These are phyloP conservation scores for Penicillium paneum DNA, from an alignment of 2,329 filamentous ascomycete species.

Conservation along the genomic window DNA sequence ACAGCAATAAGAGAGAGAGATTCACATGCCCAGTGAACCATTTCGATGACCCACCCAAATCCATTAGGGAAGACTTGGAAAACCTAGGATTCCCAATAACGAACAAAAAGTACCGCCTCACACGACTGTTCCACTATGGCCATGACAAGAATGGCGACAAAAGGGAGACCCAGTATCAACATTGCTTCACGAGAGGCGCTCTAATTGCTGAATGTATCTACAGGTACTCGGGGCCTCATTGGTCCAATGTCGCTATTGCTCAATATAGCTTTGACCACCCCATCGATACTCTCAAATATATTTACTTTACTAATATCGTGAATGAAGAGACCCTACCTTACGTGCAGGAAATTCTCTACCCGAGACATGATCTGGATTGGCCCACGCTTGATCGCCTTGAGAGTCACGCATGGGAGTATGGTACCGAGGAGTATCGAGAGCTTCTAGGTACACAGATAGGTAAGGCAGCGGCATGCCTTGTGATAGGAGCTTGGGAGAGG, in stretches of 20 bases:
- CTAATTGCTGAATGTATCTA: not conserved
- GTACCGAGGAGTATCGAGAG: not conserved
- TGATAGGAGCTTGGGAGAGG: not conserved
- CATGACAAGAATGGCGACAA: not conserved
- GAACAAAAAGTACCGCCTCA: not conserved
- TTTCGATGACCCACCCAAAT: not conserved
- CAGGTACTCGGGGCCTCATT: not conserved
- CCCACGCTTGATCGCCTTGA: accelerated
- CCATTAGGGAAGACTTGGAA: not conserved
- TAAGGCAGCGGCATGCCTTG: not conserved
- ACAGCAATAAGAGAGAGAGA: not conserved
- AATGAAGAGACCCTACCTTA: not conserved
- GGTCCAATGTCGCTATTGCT: not conserved
- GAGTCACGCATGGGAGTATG: not conserved
- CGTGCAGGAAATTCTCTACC: not conserved
- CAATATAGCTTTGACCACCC: conserved; percentile 3
- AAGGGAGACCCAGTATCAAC: not conserved
- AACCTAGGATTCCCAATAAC: not conserved
- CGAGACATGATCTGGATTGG: not conserved
- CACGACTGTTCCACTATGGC: not conserved
- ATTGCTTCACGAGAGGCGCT: not conserved
- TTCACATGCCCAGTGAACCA: not conserved
- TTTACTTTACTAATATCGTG: not conserved
- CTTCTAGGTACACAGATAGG: not conserved
- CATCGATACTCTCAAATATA: not conserved